These are phyloP conservation scores for Lentinus tigrinus DNA, from an alignment of 768 basidiomycete genomes.

Conservation along the genomic window DNA sequence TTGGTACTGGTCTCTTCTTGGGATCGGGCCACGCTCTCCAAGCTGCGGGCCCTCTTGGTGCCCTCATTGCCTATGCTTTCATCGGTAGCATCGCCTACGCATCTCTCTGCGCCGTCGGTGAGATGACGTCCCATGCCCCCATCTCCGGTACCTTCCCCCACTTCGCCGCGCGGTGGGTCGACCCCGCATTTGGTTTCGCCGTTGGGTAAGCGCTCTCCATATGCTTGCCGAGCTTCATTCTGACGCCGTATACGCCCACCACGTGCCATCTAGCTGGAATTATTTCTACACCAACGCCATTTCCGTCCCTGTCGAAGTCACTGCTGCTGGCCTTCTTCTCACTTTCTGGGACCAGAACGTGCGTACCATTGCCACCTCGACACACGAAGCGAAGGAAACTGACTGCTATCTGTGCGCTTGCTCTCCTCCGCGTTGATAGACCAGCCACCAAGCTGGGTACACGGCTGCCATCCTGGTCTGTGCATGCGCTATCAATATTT, in stretches of 20 bases:
- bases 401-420: not conserved
- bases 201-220: conserved; percentile 22
- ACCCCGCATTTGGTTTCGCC: conserved; percentile 37
- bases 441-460: conserved; percentile 52
- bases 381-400: not conserved
- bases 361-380: conserved; percentile 19
- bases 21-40: conserved; percentile 64
- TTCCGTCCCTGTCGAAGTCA: conserved; percentile 71
- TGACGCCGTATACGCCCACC: not conserved
- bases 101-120: conserved; percentile 66
- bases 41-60: conserved; percentile 65
- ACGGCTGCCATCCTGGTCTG: conserved; percentile 56
- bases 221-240: not conserved
- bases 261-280: conserved; percentile 23
- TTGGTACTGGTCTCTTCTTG: conserved; percentile 73
- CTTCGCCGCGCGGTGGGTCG: conserved; percentile 46
- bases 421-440: conserved; percentile 28
- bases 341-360: conserved; percentile 72
- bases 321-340: conserved; percentile 67
- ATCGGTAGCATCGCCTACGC: conserved; percentile 69
- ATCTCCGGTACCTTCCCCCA: conserved; percentile 79
- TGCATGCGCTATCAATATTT: conserved; percentile 63
- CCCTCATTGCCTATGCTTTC: conserved; percentile 59
- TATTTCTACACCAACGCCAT: conserved; percentile 47
- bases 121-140: conserved; percentile 81